Evolutionary conservation across 2,329 filamentous ascomycete species (phyloP).

Genomic region (Pseudogymnoascus sp.): DNA sequence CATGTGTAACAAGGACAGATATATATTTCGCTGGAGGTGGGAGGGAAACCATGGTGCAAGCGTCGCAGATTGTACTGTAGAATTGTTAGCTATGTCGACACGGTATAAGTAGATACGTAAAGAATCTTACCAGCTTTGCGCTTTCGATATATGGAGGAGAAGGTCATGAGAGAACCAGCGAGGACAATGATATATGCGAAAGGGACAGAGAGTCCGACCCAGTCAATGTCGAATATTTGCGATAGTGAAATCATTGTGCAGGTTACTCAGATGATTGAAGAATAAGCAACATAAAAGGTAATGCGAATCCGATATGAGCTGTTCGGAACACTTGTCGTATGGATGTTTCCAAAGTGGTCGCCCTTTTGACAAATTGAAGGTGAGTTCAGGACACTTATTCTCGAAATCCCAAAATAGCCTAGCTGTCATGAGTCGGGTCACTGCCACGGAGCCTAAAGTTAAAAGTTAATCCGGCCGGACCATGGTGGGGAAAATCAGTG

Average conservation of each 20-base stretch:
- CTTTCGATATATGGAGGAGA: conserved; percentile 88
- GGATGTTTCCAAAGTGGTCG: neutral
- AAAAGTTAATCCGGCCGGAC: conserved; percentile 8
- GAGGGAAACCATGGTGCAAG: conserved; percentile 91
- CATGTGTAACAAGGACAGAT: conserved; percentile 84
- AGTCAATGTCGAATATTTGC: conserved; percentile 51
- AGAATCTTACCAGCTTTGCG: conserved; percentile 67
- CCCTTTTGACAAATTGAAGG: neutral
- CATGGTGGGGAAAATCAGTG: conserved; percentile 5
- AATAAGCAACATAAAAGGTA: neutral
- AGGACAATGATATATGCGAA: conserved; percentile 86
- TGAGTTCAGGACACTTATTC: conserved; percentile 7
- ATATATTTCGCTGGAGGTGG: conserved; percentile 88
- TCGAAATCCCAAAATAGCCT: conserved; percentile 1
- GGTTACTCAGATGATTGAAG: neutral
- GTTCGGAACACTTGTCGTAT: neutral
- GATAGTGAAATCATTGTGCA: conserved; percentile 5
- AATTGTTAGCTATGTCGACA: conserved; percentile 19
- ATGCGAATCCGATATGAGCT: neutral
- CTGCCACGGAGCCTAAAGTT: conserved; percentile 5
- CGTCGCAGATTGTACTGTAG: conserved; percentile 65
- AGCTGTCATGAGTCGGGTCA: neutral
- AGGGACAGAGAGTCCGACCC: conserved; percentile 78
- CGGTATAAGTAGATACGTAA: conserved; percentile 1
- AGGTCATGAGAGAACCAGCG: conserved; percentile 80